Evolutionary conservation across 257 asterid genomes (phyloP).

Genomic region (Capsicum pubescens): DNA sequence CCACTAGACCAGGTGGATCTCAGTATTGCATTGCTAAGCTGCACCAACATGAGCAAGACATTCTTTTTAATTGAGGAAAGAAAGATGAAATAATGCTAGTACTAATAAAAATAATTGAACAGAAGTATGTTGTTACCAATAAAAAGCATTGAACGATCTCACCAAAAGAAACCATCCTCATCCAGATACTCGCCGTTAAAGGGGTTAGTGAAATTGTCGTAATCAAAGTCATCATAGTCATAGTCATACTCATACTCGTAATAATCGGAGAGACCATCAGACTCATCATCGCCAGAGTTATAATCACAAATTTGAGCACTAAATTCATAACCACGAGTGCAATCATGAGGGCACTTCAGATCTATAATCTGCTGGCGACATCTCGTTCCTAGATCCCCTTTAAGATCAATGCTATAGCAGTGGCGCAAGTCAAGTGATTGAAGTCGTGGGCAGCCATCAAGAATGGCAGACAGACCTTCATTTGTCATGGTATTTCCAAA

Average conservation of each 20-base stretch:
- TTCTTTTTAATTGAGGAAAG: not conserved
- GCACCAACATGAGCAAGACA: not conserved
- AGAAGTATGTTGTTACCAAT: no score
- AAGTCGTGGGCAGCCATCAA: slow-evolving; percentile 51
- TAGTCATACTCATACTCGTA: not conserved
- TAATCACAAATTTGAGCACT: not conserved
- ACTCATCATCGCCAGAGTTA: slow-evolving; percentile 15
- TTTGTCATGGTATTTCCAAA: slow-evolving; percentile 36
- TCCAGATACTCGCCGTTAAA: not conserved
- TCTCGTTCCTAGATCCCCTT: slow-evolving; percentile 43
- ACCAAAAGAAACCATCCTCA: slow-evolving; percentile 6
- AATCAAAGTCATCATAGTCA: slow-evolving; percentile 33
- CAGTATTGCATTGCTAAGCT: not conserved
- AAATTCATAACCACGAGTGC: slow-evolving; percentile 30
- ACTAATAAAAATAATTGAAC: not conserved
- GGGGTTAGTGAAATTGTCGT: slow-evolving; percentile 22
- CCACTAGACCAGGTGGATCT: not conserved
- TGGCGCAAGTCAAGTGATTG: slow-evolving; percentile 53
- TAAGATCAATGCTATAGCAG: slow-evolving; percentile 41
- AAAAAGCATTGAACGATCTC: not conserved
- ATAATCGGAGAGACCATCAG: slow-evolving; percentile 17
- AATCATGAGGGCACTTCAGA: slow-evolving; percentile 40
- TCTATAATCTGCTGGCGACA: slow-evolving; percentile 41
- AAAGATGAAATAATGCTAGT: not conserved
- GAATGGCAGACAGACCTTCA: slow-evolving; percentile 46